phyloP scores from a whole-genome alignment of 495 filamentous ascomycete species.

The Xylaria nigripes region DNA sequence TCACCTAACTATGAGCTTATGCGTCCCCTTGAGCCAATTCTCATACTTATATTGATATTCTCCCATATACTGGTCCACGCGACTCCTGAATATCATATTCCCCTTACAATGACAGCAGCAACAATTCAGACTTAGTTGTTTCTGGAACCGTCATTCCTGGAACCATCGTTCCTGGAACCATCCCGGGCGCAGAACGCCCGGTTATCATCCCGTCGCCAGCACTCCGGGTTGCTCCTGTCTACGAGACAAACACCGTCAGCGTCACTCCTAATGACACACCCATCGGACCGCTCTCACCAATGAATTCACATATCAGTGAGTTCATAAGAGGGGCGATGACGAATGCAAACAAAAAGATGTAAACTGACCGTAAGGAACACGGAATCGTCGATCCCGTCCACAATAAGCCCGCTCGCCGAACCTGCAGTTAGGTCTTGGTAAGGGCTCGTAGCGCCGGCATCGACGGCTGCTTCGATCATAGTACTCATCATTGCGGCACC shows the following conservation, averaged over 20 bases:
- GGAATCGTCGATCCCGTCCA: neutral
- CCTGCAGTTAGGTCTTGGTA: neutral
- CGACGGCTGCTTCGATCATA: neutral
- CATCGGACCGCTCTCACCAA: neutral
- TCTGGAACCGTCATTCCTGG: neutral
- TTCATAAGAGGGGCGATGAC: neutral
- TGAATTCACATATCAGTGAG: neutral
- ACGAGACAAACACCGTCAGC: neutral
- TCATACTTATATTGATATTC: too few species aligned
- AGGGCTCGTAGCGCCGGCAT: neutral
- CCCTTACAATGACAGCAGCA: too few species aligned
- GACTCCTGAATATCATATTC: too few species aligned
- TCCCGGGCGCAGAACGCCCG: neutral
- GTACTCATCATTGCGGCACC: neutral
- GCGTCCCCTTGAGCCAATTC: too few species aligned
- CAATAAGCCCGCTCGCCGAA: neutral
- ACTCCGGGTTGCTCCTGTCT: neutral
- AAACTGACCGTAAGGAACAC: slow-evolving; percentile 1
- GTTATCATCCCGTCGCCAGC: neutral
- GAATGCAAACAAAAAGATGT: neutral
- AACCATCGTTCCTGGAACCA: neutral
- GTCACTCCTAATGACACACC: neutral
- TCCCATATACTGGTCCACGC: too few species aligned
- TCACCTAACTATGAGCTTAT: too few species aligned
- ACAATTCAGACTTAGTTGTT: too few species aligned